A percentile compares a stretch with the other conserved stretches of the same genome.
Evolutionary conservation across 257 asterid species (phyloP).

Genomic region (Solanum lycopersicoides): DNA sequence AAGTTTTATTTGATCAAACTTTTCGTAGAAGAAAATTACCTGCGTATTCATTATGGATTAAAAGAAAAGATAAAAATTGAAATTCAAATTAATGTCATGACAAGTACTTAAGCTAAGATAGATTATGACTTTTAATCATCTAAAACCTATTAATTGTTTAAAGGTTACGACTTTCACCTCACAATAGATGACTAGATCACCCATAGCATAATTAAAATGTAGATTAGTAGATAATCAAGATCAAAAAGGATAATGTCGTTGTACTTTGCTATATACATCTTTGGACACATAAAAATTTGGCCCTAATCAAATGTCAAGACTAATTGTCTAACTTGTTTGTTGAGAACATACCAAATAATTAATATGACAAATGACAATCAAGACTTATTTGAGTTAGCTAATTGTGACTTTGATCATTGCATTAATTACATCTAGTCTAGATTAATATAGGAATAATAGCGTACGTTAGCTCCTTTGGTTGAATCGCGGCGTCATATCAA

Average conservation of each 20-base stretch:
- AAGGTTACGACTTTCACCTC: background rate
- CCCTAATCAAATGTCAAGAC: background rate
- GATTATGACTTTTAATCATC: background rate
- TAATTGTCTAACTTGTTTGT: background rate
- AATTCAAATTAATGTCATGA: background rate
- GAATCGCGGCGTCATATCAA: background rate
- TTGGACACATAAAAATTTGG: background rate
- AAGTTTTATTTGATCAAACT: background rate
- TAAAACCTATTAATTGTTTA: background rate
- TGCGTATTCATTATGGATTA: background rate
- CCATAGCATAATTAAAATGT: background rate
- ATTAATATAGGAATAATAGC: background rate
- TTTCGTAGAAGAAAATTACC: background rate
- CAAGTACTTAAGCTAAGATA: background rate
- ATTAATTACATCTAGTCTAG: slow-evolving; percentile 1
- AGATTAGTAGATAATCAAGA: background rate
- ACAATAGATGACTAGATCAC: background rate
- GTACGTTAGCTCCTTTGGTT: background rate
- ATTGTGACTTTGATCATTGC: slow-evolving; percentile 2
- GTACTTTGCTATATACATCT: background rate
- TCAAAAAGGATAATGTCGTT: background rate
- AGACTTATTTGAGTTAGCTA: background rate
- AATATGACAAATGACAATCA: background rate
- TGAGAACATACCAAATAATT: background rate
- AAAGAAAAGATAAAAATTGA: background rate